Base-by-base conservation (phyloP, 768 basidiomycete species). In the Mycena galericulata region DNA sequence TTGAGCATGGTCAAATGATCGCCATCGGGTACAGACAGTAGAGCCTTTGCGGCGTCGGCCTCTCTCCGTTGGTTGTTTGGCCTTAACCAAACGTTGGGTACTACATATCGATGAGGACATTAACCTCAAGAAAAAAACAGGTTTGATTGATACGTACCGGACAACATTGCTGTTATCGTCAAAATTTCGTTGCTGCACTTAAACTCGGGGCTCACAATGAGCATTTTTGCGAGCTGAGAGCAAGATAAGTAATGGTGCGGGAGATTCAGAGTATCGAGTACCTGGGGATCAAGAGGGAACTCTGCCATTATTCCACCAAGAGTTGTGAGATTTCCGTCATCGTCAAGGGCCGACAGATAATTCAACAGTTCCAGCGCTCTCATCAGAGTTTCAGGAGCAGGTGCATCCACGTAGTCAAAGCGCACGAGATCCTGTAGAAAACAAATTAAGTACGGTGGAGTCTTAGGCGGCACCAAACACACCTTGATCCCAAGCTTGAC, bases 281-380 rank as follows among this genome's bases (percentile, higher is more conserved):
- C 94, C 85, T 97, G 97, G 43, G 97, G 98, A 78, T 99, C 98
- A n/a, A 99, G 86, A 15, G 97, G 98, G 84, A 99, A 99, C 73
- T 98, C 96, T 0, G 98, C 97, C 97, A 99, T 98, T 67, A 95
- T 92, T 40, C 81, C 84, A 5, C 98, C 98, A 10, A 99, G 82
- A 0, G 90, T 80, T 1, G 98, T 99, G 64, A 99, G 79, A 57
- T 95, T 90, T 14, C 98, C 97, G 4, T 98, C 96, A 73, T 98
- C 96, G 75, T 99, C 96, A 67, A 99, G 83, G 1, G 97, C 97
- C 8, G 92, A 89, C 47, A 99, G 86, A 79, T 91, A 97, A 76
- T 99, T 97, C 51, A 99, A 85, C 38, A 98, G 80, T 78, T 99
- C 98, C 59, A 99, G 82, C 12, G 97, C 97, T 63, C 97, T 91